Evolutionary conservation across 768 basidiomycete genomes (phyloP).

Genomic region (Serendipita sp.): DNA sequence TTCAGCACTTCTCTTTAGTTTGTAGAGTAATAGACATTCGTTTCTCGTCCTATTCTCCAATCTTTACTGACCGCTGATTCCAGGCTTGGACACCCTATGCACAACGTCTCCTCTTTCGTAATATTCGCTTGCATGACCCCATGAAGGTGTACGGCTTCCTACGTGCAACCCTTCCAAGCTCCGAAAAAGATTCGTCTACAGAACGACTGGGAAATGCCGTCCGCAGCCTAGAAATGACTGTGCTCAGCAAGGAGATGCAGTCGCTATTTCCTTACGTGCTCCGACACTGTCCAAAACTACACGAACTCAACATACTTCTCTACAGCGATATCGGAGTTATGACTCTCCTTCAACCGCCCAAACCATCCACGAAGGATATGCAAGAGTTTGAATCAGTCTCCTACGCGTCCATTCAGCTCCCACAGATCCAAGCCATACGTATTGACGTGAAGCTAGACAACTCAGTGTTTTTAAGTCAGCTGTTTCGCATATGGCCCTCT

Average conservation of each 20-base stretch:
- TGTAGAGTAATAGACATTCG: background rate
- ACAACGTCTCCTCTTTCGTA: background rate
- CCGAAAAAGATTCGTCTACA: background rate
- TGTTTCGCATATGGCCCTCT: background rate
- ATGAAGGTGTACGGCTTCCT: background rate
- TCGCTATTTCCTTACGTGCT: background rate
- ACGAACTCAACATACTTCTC: background rate
- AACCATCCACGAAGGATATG: background rate
- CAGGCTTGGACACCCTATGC: background rate
- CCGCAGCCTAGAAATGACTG: background rate
- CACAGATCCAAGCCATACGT: background rate
- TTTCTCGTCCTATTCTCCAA: too few relatives aligned
- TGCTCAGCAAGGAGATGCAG: background rate
- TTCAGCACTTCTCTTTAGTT: background rate
- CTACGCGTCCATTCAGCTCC: background rate
- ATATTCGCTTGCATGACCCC: background rate
- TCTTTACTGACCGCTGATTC: background rate
- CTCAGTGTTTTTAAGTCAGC: background rate
- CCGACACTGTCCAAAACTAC: constrained; percentile 4
- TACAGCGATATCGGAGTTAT: background rate
- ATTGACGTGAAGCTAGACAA: background rate
- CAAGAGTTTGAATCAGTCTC: too few relatives aligned
- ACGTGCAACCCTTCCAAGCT: background rate
- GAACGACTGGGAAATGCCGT: background rate
- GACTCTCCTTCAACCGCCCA: background rate